Evolutionary conservation across 352 stramenopile genomes (phyloP).

Genomic region (Phytophthora rubi): DNA sequence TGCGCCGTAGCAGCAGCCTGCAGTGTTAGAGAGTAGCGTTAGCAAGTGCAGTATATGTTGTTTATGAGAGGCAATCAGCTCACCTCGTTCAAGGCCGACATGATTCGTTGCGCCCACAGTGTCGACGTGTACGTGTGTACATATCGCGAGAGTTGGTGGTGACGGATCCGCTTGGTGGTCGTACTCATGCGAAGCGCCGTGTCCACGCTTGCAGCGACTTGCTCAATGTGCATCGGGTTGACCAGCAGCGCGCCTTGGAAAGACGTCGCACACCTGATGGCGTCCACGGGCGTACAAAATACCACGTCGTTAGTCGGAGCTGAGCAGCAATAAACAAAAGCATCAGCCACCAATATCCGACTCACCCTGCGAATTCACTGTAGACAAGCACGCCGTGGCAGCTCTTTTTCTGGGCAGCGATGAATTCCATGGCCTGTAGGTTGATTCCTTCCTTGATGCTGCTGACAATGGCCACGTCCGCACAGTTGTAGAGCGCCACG

Average conservation of each 20-base stretch:
- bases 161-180: conserved; percentile 88
- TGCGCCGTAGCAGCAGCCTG: conserved; percentile 69
- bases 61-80: neutral
- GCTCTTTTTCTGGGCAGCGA: conserved; percentile 82
- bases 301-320: neutral
- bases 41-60: neutral
- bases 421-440: conserved; percentile 92
- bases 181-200: conserved; percentile 85
- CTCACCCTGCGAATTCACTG: conserved; percentile 89
- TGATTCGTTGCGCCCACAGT: conserved; percentile 86
- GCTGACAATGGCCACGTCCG: conserved; percentile 89
- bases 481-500: conserved; percentile 89
- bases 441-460: conserved; percentile 93
- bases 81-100: conserved; percentile 80
- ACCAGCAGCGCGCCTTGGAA: conserved; percentile 90
- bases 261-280: conserved; percentile 77
- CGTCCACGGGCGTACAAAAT: conserved; percentile 4
- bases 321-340: neutral
- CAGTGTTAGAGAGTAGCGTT: neutral
- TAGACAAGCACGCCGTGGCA: conserved; percentile 90
- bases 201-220: conserved; percentile 86
- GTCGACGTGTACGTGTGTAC: conserved; percentile 91
- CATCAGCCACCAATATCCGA: neutral
- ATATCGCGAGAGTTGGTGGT: conserved; percentile 86
- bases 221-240: conserved; percentile 91